Evolutionary conservation across 2,329 filamentous ascomycete species (phyloP).

Genomic region (Bipolaris cookei): DNA sequence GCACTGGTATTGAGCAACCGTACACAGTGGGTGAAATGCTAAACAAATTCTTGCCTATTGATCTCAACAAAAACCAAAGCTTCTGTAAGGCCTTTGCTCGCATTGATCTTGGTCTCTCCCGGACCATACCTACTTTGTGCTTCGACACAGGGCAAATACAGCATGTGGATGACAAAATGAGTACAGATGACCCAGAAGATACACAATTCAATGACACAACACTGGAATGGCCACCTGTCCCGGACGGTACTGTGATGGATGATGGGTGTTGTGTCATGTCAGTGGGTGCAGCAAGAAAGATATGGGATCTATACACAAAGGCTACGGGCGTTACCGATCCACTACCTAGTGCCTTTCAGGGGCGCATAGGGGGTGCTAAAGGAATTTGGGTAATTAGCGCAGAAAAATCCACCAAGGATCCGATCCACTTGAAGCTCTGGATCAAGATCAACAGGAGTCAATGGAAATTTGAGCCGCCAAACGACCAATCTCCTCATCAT

Average conservation of each 20-base stretch:
- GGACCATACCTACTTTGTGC: constrained; percentile 45
- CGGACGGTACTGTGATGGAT: constrained; percentile 49
- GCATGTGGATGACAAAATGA: constrained; percentile 36
- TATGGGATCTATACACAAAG: constrained; percentile 61
- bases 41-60: constrained; percentile 51
- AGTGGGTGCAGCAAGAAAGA: constrained; percentile 59
- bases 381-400: constrained; percentile 74
- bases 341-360: constrained; percentile 72
- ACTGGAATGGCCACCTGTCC: constrained; percentile 30
- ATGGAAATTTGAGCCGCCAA: constrained; percentile 65
- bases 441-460: constrained; percentile 72
- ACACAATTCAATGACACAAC: constrained; percentile 45
- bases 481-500: constrained; percentile 58
- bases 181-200: constrained; percentile 46
- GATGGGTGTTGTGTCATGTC: constrained; percentile 71
- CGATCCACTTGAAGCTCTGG: constrained; percentile 59
- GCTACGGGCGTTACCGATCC: constrained; percentile 64
- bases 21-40: constrained; percentile 39
- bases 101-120: constrained; percentile 52
- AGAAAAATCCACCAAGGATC: constrained; percentile 51
- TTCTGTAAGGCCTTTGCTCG: constrained; percentile 54
- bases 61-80: constrained; percentile 42
- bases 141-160: constrained; percentile 50
- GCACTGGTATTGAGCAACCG: constrained; percentile 31
- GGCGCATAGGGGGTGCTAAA: constrained; percentile 73